Evolutionary conservation across 2,329 filamentous ascomycete genomes (phyloP), one percentile per base, ranked within the genome.

Genomic region (Nigrospora osmanthi): DNA sequence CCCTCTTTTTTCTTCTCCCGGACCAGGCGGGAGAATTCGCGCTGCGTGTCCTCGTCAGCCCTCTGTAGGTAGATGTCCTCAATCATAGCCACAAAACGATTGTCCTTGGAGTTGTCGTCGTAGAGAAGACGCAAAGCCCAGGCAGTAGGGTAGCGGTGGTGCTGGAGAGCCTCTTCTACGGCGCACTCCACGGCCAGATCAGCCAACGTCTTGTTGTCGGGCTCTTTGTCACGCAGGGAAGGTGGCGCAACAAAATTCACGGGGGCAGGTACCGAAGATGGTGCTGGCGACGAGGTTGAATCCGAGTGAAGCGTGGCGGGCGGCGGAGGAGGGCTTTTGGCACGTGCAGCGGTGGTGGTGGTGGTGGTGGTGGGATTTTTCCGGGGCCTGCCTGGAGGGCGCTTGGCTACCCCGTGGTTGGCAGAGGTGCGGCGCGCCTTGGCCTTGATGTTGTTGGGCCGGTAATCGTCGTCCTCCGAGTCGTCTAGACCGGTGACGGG

Each of bases 41-140:
- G 61, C 42, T 75, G 57, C 2, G 76, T 75, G 34, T 72, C 69
- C 34, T 62, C 55, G 50, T 75, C 72, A n/a, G 78, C 78, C 15
- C 70, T 75, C 55, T 80, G 76, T 51, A 69, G 66, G 58, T 74
- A 81, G 38, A 83, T 68, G 48, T 75, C 71, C 59, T 79, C 74
- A 38, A 83, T 63, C 68, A 82, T 73, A 49, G 67, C 62, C 47
- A 82, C 65, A 54, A 81, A 79, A 33, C 64, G 63, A 14, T 68
- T 61, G 51, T 81, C 69, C 34, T 41, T 41, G 38, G 68, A 67
- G 48, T 74, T 71, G 55, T 82, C 76, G 51, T 83, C 77, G 59
- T 80, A 83, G 48, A 82, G 66, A 13, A 70, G 73, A 43, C 78
- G 70, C 47, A 83, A 66, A 36, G 80, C 78, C 66, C 73, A 83